Conservation (phyloP, 805 yeast species). For the Tetrapisispora namnaoensis region DNA sequence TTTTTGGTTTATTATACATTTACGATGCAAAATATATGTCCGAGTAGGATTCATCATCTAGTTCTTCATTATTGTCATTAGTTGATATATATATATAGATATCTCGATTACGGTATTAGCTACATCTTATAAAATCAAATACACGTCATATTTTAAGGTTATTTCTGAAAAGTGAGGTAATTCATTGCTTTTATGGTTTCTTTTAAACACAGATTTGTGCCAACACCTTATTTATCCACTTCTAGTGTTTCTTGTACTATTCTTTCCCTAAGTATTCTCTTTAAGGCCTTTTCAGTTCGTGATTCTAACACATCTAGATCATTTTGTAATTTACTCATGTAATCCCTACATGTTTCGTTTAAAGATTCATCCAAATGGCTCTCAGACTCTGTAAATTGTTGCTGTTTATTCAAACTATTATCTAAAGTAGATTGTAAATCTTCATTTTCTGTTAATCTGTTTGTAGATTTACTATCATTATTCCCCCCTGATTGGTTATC, state of each 20-base stretch:
- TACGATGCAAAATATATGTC: slow-evolving; percentile 43
- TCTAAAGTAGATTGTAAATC: not conserved
- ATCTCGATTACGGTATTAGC: not conserved
- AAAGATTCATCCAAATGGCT: not conserved
- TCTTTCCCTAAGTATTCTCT: slow-evolving; percentile 31
- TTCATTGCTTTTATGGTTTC: too few relatives aligned
- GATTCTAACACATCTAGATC: slow-evolving; percentile 32
- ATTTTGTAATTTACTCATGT: slow-evolving; percentile 32
- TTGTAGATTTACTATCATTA: not conserved
- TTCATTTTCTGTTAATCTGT: not conserved
- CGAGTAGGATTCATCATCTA: not conserved
- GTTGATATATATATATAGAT: not conserved
- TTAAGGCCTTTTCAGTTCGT: slow-evolving; percentile 36
- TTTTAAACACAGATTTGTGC: too few relatives aligned
- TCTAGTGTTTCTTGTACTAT: slow-evolving; percentile 6
- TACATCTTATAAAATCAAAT: not conserved
- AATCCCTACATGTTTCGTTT: slow-evolving; percentile 26
- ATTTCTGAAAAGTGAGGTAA: not conserved
- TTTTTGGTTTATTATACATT: slow-evolving; percentile 74
- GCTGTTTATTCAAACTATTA: not conserved
- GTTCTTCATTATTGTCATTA: not conserved
- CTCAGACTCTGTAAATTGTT: not conserved
- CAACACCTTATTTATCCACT: not conserved
- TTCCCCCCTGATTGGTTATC: too few relatives aligned
- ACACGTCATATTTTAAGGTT: not conserved